phyloP scores from a whole-genome alignment of 202 grass and related monocot species.

The Tripidium arundinaceum region DNA sequence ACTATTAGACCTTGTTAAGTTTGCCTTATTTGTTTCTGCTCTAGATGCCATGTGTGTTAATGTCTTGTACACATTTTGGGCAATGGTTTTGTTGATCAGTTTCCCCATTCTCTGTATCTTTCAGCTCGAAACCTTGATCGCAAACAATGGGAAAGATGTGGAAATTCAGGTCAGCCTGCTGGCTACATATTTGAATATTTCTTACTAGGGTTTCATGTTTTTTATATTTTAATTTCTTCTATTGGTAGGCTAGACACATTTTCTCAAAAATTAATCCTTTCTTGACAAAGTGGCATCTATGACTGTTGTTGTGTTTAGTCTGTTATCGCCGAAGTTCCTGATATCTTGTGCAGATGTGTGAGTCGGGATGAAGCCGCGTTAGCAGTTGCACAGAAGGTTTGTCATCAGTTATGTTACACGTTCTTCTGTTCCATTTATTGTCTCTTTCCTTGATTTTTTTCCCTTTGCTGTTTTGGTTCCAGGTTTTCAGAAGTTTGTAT shows the following conservation, averaged over 20 bases:
- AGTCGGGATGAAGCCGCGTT: constrained; percentile 85
- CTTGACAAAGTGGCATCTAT: constrained; percentile 15
- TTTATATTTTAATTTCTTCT: not conserved
- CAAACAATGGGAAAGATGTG: constrained; percentile 59
- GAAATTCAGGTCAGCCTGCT: constrained; percentile 83
- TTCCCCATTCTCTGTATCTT: constrained; percentile 13
- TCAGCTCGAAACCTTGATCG: constrained; percentile 79
- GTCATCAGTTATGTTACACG: constrained; percentile 11
- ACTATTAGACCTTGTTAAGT: not conserved
- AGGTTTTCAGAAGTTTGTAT: constrained; percentile 90
- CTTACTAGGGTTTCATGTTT: constrained; percentile 1
- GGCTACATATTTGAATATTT: constrained; percentile 6
- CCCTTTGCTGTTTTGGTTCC: constrained; percentile 30
- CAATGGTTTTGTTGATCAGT: not conserved
- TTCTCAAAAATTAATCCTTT: constrained; percentile 1
- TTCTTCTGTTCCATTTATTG: constrained; percentile 1
- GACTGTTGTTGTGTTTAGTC: constrained; percentile 44
- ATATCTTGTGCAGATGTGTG: constrained; percentile 86
- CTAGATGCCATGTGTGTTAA: not conserved
- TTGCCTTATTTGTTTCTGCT: not conserved
- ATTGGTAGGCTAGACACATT: constrained; percentile 15
- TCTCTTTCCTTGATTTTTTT: not conserved
- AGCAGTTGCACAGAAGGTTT: constrained; percentile 79
- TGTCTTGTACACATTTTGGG: not conserved
- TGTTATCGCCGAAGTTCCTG: constrained; percentile 81